Percentiles rank a stretch among this genome's conserved stretches.
These are phyloP conservation scores for Fusarium duplospermum DNA, from an alignment of 2,329 filamentous ascomycete genomes.

Conservation along the genomic window DNA sequence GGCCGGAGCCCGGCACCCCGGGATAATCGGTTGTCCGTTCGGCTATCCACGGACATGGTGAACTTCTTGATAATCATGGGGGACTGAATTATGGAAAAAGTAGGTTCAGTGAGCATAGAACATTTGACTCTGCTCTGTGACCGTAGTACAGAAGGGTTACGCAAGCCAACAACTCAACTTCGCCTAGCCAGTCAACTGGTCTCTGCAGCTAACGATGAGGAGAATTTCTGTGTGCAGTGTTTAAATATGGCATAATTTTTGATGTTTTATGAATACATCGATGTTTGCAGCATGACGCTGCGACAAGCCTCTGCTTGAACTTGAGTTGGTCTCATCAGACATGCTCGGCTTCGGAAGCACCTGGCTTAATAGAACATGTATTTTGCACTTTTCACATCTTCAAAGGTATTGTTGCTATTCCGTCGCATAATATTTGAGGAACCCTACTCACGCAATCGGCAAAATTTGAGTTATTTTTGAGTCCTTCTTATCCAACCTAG, in stretches of 20 bases:
- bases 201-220: neutral
- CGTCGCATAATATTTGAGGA: too few species aligned
- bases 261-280: neutral
- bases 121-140: neutral
- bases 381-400: rapidly evolving
- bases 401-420: rapidly evolving
- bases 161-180: neutral
- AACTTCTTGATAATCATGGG: neutral
- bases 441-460: rapidly evolving
- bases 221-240: neutral
- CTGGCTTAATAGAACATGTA: neutral
- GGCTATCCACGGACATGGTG: neutral
- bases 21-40: neutral
- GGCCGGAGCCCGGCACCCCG: neutral
- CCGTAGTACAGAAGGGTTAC: neutral
- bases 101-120: neutral
- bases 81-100: neutral
- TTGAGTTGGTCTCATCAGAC: neutral
- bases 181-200: neutral
- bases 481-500: too few species aligned
- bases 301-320: neutral
- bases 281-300: neutral
- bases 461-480: neutral
- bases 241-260: neutral
- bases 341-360: neutral